Conservation (phyloP, 1,139 yeast genomes). For the Zygoascus meyerae region DNA sequence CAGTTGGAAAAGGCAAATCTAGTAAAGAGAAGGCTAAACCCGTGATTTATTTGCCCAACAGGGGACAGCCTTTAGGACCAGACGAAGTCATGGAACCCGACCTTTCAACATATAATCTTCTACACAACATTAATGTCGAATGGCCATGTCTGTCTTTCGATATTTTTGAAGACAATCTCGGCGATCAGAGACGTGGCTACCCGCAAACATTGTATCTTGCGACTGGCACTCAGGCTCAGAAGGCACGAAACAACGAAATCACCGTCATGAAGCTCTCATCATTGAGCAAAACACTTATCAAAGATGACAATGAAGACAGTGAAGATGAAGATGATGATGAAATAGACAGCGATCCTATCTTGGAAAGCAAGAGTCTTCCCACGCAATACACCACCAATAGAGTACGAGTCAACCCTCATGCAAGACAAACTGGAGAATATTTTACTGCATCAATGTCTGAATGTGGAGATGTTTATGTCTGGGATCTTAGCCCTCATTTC, state of each 20-base stretch:
- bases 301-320: conserved; percentile 67
- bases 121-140: conserved; percentile 87
- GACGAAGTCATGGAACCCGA: conserved; percentile 97
- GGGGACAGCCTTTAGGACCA: conserved; percentile 84
- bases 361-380: conserved; percentile 76
- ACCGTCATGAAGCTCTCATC: conserved; percentile 78
- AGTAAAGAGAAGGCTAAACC: conserved; percentile 17
- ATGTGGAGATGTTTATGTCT: conserved; percentile 81
- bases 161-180: conserved; percentile 77
- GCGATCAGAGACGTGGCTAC: conserved; percentile 79
- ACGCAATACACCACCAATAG: conserved; percentile 83
- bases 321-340: conserved; percentile 73
- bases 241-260: conserved; percentile 80
- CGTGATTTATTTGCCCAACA: conserved; percentile 73
- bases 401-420: conserved; percentile 76
- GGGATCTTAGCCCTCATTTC: conserved; percentile 72
- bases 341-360: conserved; percentile 76
- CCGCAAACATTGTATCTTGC: conserved; percentile 85
- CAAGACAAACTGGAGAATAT: conserved; percentile 70
- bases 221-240: conserved; percentile 92
- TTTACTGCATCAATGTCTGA: conserved; percentile 87
- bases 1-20: conserved; percentile 19
- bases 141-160: conserved; percentile 97
- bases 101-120: conserved; percentile 92
- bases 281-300: conserved; percentile 75